Base-by-base conservation (phyloP, 768 basidiomycete species). In the Amylocystis lapponica region DNA sequence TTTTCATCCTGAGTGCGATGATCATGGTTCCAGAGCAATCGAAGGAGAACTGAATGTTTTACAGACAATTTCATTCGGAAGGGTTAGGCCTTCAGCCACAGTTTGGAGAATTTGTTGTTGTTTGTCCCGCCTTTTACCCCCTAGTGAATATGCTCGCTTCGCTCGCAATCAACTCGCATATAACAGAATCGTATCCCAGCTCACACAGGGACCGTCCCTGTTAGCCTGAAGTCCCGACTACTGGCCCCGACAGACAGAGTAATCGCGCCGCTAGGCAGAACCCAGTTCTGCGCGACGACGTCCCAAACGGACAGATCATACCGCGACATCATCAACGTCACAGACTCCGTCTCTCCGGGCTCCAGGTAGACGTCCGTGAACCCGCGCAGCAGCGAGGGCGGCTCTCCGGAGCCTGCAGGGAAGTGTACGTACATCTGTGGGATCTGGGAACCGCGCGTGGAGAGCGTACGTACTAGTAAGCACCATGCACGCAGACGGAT, bases 301-400 rank as follows among this genome's bases (percentile, higher is more conserved):
- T 91, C 85, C 90, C 87, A 91, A 42, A 86, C 71, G 17, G 79
- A 83, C 52, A 87, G 53, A 49, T 85, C 81, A 51, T 86, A 80
- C 27, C 82, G 69, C 12, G 84, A 80, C 25, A 89, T 66, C 8
- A 68, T 72, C 51, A 89, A 70, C 5, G 66, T 70, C 2, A 79
- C 77, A 7, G 48, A 58, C 45, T 59, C 58, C 20, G 57, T 70
- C 55, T 79, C 59, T 1, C 76, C 76, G 1, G 78, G 70, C 2
- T 53, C 39, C 1, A 85, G 49, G 8, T 69, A 66, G 22, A 81
- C 63, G 54, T 84, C 68, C 12, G 74, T 75, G 66, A 90, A 89
- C 2, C 86, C 86, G 48, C 74, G 78, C 21, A 68, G 68, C 25
- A 89, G 56, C 3, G 76, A 78, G 0, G 86, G 86, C 2, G 87